These are phyloP conservation scores for Graphium sp. DNA, from an alignment of 2,329 filamentous ascomycete genomes.

Conservation along the genomic window DNA sequence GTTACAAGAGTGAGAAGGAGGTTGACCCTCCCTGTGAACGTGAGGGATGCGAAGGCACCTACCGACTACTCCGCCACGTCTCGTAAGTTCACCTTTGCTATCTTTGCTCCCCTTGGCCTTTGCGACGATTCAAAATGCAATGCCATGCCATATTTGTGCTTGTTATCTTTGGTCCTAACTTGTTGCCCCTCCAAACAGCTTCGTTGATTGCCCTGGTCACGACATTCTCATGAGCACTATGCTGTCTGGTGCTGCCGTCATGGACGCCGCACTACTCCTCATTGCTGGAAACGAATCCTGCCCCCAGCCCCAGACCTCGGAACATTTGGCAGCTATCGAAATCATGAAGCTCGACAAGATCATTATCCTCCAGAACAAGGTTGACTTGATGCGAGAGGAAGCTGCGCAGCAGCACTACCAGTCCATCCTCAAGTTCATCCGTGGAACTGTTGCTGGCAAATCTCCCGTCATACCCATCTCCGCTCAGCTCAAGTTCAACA, in stretches of 20 bases:
- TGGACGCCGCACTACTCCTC: constrained; percentile 91
- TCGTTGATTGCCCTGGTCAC: constrained; percentile 98
- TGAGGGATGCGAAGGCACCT: constrained; percentile 76
- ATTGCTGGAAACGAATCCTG: constrained; percentile 98
- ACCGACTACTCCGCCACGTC: constrained; percentile 78
- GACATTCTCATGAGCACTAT: constrained; percentile 99
- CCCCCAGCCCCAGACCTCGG: constrained; percentile 94
- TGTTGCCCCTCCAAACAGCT: too few species aligned
- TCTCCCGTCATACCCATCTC: constrained; percentile 93
- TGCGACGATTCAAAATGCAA: neutral
- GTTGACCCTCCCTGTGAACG: constrained; percentile 92
- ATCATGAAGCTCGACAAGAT: constrained; percentile 99
- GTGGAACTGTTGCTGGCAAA: constrained; percentile 89
- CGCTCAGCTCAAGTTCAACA: constrained; percentile 98
- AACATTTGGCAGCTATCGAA: constrained; percentile 96
- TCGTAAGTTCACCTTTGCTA: constrained; percentile 44
- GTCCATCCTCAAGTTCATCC: constrained; percentile 96
- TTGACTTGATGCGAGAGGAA: constrained; percentile 95
- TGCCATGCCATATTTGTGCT: constrained; percentile 1
- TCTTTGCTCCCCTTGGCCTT: neutral
- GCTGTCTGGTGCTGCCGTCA: constrained; percentile 97
- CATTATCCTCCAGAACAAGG: constrained; percentile 99
- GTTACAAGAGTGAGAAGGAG: constrained; percentile 98
- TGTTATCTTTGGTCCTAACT: constrained; percentile 2
- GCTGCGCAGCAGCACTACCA: constrained; percentile 87